Base-by-base conservation (phyloP, 2,329 filamentous ascomycete genomes). In the Colletotrichum tofieldiae region DNA sequence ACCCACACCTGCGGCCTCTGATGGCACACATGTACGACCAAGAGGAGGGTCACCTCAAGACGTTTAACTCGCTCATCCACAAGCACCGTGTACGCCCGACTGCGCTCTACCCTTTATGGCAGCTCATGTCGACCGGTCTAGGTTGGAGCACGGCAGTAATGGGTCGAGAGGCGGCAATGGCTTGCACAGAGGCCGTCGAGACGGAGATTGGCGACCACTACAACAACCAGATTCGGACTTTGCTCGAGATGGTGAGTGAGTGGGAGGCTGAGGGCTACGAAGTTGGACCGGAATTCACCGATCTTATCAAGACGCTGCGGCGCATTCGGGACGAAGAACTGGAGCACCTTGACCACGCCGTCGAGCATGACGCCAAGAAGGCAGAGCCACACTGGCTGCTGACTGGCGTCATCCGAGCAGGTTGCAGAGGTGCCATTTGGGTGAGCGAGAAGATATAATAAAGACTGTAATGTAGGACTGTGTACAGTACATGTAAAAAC, bases 21-120 rank as follows among this genome's bases (percentile, higher is more conserved):
- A 98, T 99, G 94, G 90, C 92, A 77, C 96, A 98, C 87, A 99
- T 99, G 96, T 95, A 98, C 86, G 94, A 96, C 78, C 96, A 99
- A 82, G 96, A 99, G 86, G 94, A 90, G 16, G 93, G 91, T 11
- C 96, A 99, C 82, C 91, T 98, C 77, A 83, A 85, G 5, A 96
- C 92, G 45, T 99, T 98, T 88, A 97, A 98, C 82, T 78, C 86
- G 3, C 88, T 98, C 35, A 86, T 98, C 5, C 91, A 93, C 23
- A 93, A 92, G 78, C 96, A 98, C 82, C 94, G 95, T 68, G 91
- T 99, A 63, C 93, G 96, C 0, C 96, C 96, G 0, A 98, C 96
- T 0, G 94, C 93, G 16, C 93, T 99, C 85, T 97, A 97, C 79
- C 96, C 96, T 0, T 75, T 98, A 2, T 99, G 96, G 96, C 90